Evolutionary conservation across 176 grass and related monocot genomes (phyloP).

Genomic region (Luzula sylvatica): DNA sequence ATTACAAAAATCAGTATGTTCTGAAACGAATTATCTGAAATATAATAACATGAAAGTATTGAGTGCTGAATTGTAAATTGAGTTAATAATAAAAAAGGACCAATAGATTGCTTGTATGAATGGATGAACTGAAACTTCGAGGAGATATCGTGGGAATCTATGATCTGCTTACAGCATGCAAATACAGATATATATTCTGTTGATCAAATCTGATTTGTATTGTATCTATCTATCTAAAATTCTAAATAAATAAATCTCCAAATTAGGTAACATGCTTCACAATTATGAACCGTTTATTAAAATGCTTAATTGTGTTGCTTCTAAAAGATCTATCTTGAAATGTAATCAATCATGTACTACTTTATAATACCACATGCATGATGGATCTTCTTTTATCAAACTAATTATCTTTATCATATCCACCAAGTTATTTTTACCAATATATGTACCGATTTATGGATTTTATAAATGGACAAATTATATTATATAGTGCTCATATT

Average conservation of each 20-base stretch:
- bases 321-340: not conserved
- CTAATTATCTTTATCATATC: not conserved
- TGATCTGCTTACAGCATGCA: constrained; percentile 20
- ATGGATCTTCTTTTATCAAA: not conserved
- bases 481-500: too few relatives aligned
- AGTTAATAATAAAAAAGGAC: constrained; percentile 3
- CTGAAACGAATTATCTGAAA: too few relatives aligned
- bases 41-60: too few relatives aligned
- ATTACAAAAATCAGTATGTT: too few relatives aligned
- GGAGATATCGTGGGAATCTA: constrained; percentile 19
- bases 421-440: too few relatives aligned
- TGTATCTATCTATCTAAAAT: too few relatives aligned
- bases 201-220: constrained; percentile 17
- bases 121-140: constrained; percentile 8
- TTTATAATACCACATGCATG: not conserved
- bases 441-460: too few relatives aligned
- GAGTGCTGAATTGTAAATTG: too few relatives aligned
- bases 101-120: constrained; percentile 15
- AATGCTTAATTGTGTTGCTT: constrained; percentile 9
- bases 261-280: constrained; percentile 22
- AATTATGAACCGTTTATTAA: constrained; percentile 14
- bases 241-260: constrained; percentile 11
- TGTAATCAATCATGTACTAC: not conserved
- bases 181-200: constrained; percentile 5
- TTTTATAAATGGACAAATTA: too few relatives aligned